Evolutionary conservation across 1,284 basidiomycete genomes (phyloP).

Genomic region (Leccinum pachyderme): DNA sequence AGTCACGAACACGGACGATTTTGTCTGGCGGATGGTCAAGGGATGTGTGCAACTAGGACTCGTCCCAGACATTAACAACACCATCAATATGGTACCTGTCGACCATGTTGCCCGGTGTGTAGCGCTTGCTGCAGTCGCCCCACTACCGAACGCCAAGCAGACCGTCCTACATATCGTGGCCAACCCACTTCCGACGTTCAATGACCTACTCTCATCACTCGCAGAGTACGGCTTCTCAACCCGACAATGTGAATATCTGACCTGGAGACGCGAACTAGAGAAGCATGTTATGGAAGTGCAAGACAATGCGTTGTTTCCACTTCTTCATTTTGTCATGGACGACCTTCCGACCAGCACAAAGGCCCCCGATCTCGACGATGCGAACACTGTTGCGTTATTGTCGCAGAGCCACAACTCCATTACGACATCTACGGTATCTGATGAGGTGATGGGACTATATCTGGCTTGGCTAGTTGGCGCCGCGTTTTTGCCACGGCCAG

Average conservation of each 20-base stretch:
- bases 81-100: constrained; percentile 97
- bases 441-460: constrained; percentile 81
- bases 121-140: constrained; percentile 66
- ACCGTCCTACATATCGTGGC: constrained; percentile 89
- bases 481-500: constrained; percentile 78
- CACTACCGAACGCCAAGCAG: constrained; percentile 48
- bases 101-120: constrained; percentile 92
- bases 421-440: constrained; percentile 68
- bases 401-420: constrained; percentile 43
- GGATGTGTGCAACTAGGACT: constrained; percentile 95
- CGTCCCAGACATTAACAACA: constrained; percentile 97
- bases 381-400: constrained; percentile 69
- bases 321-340: constrained; percentile 96
- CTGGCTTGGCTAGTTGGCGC: constrained; percentile 92
- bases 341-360: constrained; percentile 97
- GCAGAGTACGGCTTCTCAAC: constrained; percentile 81
- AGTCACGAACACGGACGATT: constrained; percentile 99
- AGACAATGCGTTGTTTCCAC: constrained; percentile 96
- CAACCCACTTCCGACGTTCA: constrained; percentile 87
- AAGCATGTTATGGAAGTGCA: constrained; percentile 91
- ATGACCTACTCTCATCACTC: constrained; percentile 80
- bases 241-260: constrained; percentile 81
- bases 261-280: constrained; percentile 91
- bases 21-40: constrained; percentile 97
- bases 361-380: constrained; percentile 88